Base-by-base conservation (phyloP, 371 early-diverging fungal genomes). In the Mucor ambiguus region DNA sequence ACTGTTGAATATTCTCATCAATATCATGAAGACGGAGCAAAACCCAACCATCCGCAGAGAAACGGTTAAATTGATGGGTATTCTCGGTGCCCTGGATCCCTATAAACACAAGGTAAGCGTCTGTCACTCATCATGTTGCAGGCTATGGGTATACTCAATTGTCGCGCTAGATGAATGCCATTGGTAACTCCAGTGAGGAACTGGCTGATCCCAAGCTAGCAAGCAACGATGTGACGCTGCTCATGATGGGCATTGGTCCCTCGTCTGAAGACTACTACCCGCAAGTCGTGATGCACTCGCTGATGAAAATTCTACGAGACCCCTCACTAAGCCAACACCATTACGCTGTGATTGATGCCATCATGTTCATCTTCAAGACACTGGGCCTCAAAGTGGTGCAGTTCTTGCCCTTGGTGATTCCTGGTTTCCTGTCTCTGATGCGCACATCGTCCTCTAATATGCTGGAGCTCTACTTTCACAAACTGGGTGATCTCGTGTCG, bases 81-180 rank as follows among this genome's bases (percentile, higher is more conserved):
- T 95, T 29, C 77, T 98, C 12, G 99, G 99, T 52, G 99, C 99
- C 2, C 76, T 98, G 22, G 98, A 97, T 85, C 98, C 99, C 20
- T 96, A 96, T 74, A 83, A 87, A 60, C 93, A 95, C 79, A 95
- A 93, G 86, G 89, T 93, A 73, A 49, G 43, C 16, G 37, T 44
- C 7, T 46, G n/a, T 10, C 14, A 12, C 22, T 61, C 33, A 28
- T 14, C 7, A 5, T 43, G 28, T 9, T 2, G 7, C 7, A 20
- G 4, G 18, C n/a, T 5, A 30, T 30, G 30, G 9, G 18, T 44
- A n/a, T 44, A 16, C 22, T 44, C n/a, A n/a, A n/a, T n/a, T n/a
- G n/a, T n/a, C n/a, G n/a, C n/a, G 46, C 9, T 68, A 79, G 78
- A 81, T 81, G 78, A 83, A 79, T 46, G 78, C 79, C 3, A 82